Evolutionary conservation across 2,329 filamentous ascomycete species (phyloP).

Genomic region (Fusarium algeriense): DNA sequence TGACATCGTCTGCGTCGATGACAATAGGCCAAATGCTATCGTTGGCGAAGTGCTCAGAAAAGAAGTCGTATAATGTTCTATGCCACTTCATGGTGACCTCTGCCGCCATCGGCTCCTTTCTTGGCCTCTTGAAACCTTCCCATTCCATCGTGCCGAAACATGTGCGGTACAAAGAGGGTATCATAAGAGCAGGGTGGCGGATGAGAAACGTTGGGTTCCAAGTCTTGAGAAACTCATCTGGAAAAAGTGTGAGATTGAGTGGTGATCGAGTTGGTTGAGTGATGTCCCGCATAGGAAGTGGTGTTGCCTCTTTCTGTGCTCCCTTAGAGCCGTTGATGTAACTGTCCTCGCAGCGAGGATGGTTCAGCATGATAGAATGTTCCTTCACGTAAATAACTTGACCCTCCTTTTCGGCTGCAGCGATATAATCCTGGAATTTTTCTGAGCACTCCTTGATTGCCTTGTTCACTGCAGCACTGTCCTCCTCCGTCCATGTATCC

Average conservation of each 20-base stretch:
- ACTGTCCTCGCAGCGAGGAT: constrained; percentile 16
- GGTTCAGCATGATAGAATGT: constrained; percentile 27
- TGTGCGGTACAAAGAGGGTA: constrained; percentile 36
- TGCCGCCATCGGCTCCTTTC: constrained; percentile 6
- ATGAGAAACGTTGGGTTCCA: constrained; percentile 42
- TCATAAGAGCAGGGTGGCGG: constrained; percentile 30
- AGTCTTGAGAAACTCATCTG: constrained; percentile 40
- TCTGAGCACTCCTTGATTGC: constrained; percentile 16
- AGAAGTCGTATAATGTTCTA: constrained; percentile 34
- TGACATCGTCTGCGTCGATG: constrained; percentile 38
- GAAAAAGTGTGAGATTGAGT: constrained; percentile 35
- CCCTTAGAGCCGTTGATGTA: not conserved
- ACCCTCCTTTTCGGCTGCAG: constrained; percentile 23
- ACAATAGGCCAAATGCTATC: constrained; percentile 36
- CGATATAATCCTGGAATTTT: constrained; percentile 26
- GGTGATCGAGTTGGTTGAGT: constrained; percentile 23
- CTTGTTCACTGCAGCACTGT: not conserved
- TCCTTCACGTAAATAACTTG: constrained; percentile 33
- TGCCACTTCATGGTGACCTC: constrained; percentile 34
- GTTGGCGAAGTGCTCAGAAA: constrained; percentile 9
- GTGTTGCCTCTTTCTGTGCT: not conserved
- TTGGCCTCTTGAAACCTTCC: not conserved
- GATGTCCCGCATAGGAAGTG: not conserved
- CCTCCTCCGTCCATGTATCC: constrained; percentile 31
- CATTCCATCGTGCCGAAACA: not conserved